A percentile compares a stretch with the other conserved stretches of the same genome.
phyloP scores from a whole-genome alignment of 2,329 filamentous ascomycete genomes.

The Sarocladium kiliense region DNA sequence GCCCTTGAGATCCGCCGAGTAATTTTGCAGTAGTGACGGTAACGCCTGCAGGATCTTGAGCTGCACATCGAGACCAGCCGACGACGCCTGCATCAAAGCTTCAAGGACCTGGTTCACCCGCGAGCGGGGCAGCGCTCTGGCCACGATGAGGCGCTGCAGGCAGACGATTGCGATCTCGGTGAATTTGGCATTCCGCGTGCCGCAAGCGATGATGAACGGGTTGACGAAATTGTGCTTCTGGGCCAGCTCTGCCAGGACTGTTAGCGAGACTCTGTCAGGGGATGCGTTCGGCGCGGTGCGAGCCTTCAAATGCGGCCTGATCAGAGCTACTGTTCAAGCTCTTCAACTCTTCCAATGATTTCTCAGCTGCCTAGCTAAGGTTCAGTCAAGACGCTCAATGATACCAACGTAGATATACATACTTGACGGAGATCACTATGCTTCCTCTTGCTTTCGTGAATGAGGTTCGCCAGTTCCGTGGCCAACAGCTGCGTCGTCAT shows the following conservation, averaged over 20 bases:
- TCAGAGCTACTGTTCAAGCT: slow-evolving; percentile 28
- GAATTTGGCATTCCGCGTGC: slow-evolving; percentile 85
- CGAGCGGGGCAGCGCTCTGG: slow-evolving; percentile 70
- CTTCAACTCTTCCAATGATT: slow-evolving; percentile 86
- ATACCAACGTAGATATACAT: slow-evolving; percentile 19
- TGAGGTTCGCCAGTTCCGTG: slow-evolving; percentile 82
- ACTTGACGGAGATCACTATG: slow-evolving; percentile 84
- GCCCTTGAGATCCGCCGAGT: slow-evolving; percentile 73
- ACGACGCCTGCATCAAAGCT: slow-evolving; percentile 80
- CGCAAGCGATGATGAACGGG: slow-evolving; percentile 90
- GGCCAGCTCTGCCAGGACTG: slow-evolving; percentile 63
- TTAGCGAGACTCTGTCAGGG: slow-evolving; percentile 14
- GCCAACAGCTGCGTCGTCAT: slow-evolving; percentile 91
- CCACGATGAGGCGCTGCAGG: slow-evolving; percentile 81
- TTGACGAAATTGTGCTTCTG: slow-evolving; percentile 80
- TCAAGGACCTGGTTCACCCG: slow-evolving; percentile 83
- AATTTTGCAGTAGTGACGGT: slow-evolving; percentile 86
- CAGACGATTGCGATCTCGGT: slow-evolving; percentile 83
- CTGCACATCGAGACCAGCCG: slow-evolving; percentile 79
- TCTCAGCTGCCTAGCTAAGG: slow-evolving; percentile 71
- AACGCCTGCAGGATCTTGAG: slow-evolving; percentile 92
- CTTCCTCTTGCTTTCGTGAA: slow-evolving; percentile 94
- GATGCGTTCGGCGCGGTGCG: slow-evolving; percentile 10
- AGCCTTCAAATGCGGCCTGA: slow-evolving; percentile 33
- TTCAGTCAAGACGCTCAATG: neutral